Conservation (phyloP, 345 rosid species). For the Citrus maxima region DNA sequence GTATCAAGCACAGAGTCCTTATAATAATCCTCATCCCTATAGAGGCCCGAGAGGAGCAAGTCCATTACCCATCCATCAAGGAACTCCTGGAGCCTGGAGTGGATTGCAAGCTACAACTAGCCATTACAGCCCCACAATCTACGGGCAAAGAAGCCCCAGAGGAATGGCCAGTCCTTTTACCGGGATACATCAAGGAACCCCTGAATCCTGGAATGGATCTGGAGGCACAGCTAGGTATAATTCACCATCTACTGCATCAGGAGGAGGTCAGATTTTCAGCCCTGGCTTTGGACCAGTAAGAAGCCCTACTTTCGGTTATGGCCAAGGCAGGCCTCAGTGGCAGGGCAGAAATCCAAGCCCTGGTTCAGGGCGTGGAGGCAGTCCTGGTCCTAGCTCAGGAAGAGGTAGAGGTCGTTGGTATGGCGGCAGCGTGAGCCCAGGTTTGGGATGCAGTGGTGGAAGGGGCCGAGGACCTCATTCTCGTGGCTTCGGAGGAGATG, state of each 20-base stretch:
- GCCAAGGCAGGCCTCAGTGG: constrained; percentile 39
- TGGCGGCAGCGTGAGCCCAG: constrained; percentile 27
- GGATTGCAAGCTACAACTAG: constrained; percentile 25
- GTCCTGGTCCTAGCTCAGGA: constrained; percentile 37
- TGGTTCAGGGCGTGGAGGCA: constrained; percentile 26
- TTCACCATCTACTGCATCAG: constrained; percentile 26
- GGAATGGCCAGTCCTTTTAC: constrained; percentile 37
- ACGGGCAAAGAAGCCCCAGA: constrained; percentile 24
- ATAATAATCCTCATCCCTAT: constrained; percentile 19
- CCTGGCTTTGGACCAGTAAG: constrained; percentile 31
- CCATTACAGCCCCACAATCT: constrained; percentile 28
- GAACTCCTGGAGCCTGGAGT: constrained; percentile 40
- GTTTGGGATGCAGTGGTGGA: constrained; percentile 42
- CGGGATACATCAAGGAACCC: constrained; percentile 35
- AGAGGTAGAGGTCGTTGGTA: constrained; percentile 44
- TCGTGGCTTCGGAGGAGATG: constrained; percentile 22
- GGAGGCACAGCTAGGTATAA: constrained; percentile 29
- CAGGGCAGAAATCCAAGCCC: constrained; percentile 25
- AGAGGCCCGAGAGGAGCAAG: constrained; percentile 37
- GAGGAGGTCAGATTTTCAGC: constrained; percentile 7
- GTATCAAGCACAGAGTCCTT: constrained; percentile 40
- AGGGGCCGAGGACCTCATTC: constrained; percentile 36
- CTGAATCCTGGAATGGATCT: constrained; percentile 35
- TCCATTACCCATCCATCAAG: constrained; percentile 43
- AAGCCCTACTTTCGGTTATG: constrained; percentile 28